Evolutionary conservation across 2,329 filamentous ascomycete species (phyloP).

Genomic region (Didymellaceae sp.): DNA sequence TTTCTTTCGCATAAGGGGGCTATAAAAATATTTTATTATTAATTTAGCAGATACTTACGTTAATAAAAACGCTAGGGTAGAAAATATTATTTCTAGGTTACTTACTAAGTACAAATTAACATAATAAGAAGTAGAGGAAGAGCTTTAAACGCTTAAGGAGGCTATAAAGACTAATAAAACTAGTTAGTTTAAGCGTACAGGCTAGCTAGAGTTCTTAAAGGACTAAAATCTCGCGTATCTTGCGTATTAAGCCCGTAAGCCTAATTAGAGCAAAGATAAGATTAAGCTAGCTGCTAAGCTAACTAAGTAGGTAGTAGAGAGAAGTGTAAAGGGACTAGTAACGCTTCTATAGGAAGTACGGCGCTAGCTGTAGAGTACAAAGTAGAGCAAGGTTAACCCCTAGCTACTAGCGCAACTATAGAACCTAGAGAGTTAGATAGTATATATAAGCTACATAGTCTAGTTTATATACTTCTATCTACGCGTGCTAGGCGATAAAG

Average conservation of each 20-base stretch:
- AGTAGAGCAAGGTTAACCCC: not conserved
- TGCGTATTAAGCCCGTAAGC: not conserved
- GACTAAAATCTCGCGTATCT: not conserved
- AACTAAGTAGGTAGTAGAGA: slow-evolving; percentile 7
- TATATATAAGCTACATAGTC: slow-evolving; percentile 19
- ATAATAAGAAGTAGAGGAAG: not conserved
- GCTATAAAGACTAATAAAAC: slow-evolving; percentile 2
- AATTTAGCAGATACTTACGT: slow-evolving; percentile 1
- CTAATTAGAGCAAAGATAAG: slow-evolving; percentile 1
- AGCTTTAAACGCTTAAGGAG: not conserved
- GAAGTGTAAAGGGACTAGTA: slow-evolving; percentile 6
- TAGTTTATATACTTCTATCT: slow-evolving; percentile 20
- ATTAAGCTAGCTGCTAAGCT: slow-evolving; percentile 8
- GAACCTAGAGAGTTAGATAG: slow-evolving; percentile 20
- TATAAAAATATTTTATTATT: slow-evolving; percentile 16
- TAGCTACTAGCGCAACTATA: slow-evolving; percentile 14
- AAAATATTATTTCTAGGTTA: not conserved
- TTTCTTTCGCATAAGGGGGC: slow-evolving; percentile 5
- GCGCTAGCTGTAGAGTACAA: slow-evolving; percentile 13
- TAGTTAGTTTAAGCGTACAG: not conserved
- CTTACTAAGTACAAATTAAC: not conserved
- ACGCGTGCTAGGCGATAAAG: slow-evolving; percentile 10
- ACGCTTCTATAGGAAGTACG: slow-evolving; percentile 9
- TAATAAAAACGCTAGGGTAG: slow-evolving; percentile 1
- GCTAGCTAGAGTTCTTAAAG: slow-evolving; percentile 2